phyloP scores from a whole-genome alignment of 495 filamentous ascomycete species.

The Acidiella bohemica region DNA sequence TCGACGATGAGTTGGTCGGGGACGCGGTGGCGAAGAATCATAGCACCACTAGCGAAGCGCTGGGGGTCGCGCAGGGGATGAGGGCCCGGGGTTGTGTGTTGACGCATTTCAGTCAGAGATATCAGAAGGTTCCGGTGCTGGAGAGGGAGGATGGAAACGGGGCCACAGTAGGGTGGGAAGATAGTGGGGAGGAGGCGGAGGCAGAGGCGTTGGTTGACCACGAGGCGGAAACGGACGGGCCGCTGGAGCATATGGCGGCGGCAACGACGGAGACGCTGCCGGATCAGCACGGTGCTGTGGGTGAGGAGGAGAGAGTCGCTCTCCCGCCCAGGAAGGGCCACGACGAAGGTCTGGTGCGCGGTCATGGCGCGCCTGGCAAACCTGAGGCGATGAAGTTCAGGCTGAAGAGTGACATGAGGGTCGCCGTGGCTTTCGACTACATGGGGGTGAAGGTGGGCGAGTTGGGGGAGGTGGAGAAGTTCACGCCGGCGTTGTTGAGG shows the following conservation, averaged over 20 bases:
- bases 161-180: not conserved
- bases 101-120: conserved; percentile 94
- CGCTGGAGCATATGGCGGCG: conserved; percentile 1
- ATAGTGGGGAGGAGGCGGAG: conserved; percentile 19
- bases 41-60: conserved; percentile 69
- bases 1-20: conserved; percentile 64
- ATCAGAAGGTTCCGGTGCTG: conserved; percentile 64
- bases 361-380: not conserved
- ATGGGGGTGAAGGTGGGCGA: conserved; percentile 75
- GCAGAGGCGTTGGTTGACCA: no score
- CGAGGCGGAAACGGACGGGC: conserved; percentile 14
- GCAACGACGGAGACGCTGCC: not conserved
- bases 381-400: conserved; percentile 11
- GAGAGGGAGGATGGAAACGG: conserved; percentile 14
- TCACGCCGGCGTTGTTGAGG: conserved; percentile 56
- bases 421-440: conserved; percentile 76
- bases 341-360: not conserved
- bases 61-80: conserved; percentile 67
- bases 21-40: conserved; percentile 85
- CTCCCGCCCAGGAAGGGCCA: not conserved
- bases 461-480: conserved; percentile 60
- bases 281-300: not conserved
- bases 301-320: conserved; percentile 4
- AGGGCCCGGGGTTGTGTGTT: conserved; percentile 58
- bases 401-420: conserved; percentile 34